These are phyloP conservation scores for Fonsecaea monophora DNA, from an alignment of 2,329 filamentous ascomycete species.

Conservation along the genomic window DNA sequence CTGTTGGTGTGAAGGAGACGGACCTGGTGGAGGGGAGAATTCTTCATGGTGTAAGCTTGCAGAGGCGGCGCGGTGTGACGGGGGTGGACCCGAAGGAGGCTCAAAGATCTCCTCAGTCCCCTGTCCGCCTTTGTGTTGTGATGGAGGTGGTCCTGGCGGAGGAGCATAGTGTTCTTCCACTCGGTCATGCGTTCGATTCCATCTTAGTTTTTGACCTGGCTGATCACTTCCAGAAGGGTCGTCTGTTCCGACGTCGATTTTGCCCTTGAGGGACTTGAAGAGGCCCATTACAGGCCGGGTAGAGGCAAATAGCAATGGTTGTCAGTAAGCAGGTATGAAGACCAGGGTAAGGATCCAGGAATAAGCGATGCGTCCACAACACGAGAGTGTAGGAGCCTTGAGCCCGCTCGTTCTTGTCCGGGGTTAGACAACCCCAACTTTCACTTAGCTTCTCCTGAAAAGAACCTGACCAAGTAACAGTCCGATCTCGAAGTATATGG, in stretches of 20 bases:
- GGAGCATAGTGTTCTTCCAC: slow-evolving; percentile 27
- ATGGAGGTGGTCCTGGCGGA: slow-evolving; percentile 38
- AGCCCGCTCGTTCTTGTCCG: background rate
- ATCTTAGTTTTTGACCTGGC: slow-evolving; percentile 13
- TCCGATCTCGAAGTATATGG: background rate
- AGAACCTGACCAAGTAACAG: background rate
- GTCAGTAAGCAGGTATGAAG: background rate
- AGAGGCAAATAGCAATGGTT: background rate
- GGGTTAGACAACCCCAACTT: background rate
- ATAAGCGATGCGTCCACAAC: background rate
- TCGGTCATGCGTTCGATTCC: background rate
- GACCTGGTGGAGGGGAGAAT: slow-evolving; percentile 27
- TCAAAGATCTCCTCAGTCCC: slow-evolving; percentile 12
- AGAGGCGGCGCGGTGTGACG: slow-evolving; percentile 38
- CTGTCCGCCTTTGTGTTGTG: slow-evolving; percentile 23
- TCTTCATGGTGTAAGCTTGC: slow-evolving; percentile 14
- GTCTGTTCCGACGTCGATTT: slow-evolving; percentile 33
- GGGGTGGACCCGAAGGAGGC: slow-evolving; percentile 41
- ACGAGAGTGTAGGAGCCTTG: background rate
- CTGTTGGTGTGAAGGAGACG: slow-evolving; percentile 26
- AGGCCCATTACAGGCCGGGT: slow-evolving; percentile 30
- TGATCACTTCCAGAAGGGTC: slow-evolving; percentile 8
- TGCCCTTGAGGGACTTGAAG: slow-evolving; percentile 38
- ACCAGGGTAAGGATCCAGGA: background rate
- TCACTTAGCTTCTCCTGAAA: background rate